A percentile compares a stretch with the other conserved stretches of the same genome.
Conservation (phyloP, 2,329 filamentous ascomycete genomes). For the Apiospora koreana region DNA sequence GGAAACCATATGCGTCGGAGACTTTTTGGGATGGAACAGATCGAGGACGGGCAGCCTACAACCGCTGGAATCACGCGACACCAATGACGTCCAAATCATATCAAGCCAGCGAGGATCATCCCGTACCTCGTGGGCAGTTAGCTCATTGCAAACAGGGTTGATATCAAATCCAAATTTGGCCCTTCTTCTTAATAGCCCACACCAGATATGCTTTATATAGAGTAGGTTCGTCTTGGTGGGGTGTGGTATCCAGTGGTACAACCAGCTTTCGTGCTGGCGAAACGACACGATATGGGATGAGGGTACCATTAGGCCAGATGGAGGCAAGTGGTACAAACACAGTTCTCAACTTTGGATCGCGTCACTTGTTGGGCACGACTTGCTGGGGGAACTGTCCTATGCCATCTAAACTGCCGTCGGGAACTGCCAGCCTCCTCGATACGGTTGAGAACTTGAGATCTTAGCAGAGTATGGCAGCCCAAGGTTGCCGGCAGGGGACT, state of each 20-base stretch:
- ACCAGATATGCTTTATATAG: neutral
- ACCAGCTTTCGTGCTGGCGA: neutral
- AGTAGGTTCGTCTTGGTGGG: neutral
- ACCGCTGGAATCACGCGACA: neutral
- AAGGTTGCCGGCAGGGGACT: neutral
- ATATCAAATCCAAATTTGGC: neutral
- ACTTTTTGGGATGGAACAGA: slow-evolving; percentile 4
- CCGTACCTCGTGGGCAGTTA: neutral
- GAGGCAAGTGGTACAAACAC: neutral
- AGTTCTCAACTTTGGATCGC: neutral
- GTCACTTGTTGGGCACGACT: neutral
- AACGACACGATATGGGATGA: neutral
- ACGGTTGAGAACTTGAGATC: neutral
- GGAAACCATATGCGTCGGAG: slow-evolving; percentile 7
- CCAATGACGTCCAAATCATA: neutral
- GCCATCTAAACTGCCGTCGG: neutral
- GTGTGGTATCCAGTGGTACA: neutral
- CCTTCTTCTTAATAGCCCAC: neutral
- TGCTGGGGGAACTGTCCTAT: neutral
- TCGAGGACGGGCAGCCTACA: neutral
- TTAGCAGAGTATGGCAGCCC: neutral
- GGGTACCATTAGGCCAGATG: neutral
- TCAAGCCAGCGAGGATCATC: neutral
- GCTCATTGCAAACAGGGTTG: neutral
- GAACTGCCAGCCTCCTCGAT: neutral